Base-by-base conservation (phyloP, 164 flowering plant species). In the Malania oleifera region DNA sequence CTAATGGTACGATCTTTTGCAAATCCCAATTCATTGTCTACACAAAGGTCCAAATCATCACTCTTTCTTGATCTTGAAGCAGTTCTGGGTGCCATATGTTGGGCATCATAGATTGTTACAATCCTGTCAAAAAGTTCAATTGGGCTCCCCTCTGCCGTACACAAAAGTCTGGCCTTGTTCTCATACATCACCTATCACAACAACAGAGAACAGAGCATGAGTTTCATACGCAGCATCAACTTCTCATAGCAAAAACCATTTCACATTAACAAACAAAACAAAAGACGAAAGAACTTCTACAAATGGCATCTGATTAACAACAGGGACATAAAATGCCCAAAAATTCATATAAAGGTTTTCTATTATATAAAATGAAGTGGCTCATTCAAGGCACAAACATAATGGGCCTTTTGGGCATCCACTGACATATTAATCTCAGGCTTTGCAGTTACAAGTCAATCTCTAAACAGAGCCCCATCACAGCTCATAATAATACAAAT, bases 1-100 rank as follows among this genome's bases (percentile, higher is more conserved):
- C 99, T 93, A 69, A 93, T 82, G 55, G 97, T 90, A 49, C 98
- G 91, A 55, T 90, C 99, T 77, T 93, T 93, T 29, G 95, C 96
- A 65, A 93, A 93, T 55, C 97, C 99, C 71, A 90, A 59, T 71
- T 93, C 99, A 66, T 90, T 90, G 74, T 93, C 99, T 41, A 93
- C 97, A 59, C 99, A 90, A 60, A 90, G 78, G 62, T 88, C 92
- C 27, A 68, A 48, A 31, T 75, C 85, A 54, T 93, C 99, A 71
- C 54, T 83, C 72, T 70, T 88, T 65, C 81, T 84, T 48, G 97
- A 88, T 54, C 99, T 76, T 20, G 97, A 88, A 29, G 99, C 78
- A 49, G 95, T 90, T 73, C 99, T 78, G 48, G 96, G 99, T 39
- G 97, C 79, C 71, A 77, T 75, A 6, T 76, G 64, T 59, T 77